Evolutionary conservation across 208 protist genomes (phyloP), one percentile per base, ranked within the genome.

Genomic region (Acanthamoeba royreba): DNA sequence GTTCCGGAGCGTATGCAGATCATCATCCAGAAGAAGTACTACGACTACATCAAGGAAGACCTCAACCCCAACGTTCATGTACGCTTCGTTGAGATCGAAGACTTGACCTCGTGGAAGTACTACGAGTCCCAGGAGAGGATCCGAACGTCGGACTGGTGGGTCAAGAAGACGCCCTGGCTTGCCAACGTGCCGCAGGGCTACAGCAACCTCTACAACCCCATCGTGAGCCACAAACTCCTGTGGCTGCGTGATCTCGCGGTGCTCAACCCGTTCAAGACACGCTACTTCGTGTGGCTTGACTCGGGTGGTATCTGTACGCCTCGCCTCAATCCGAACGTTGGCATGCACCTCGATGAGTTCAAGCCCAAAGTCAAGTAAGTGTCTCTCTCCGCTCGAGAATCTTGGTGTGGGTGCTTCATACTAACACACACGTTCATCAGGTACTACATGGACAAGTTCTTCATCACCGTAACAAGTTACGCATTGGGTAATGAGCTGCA

Each of bases 151-250:
- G 83, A 43, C 17, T 90, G 83, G 83, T 90, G 83, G 83, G 13
- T n/a, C 49, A 9, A 11, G 19, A 15, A 1, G 31, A 90, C 83
- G 35, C 49, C 83, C 4, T 90, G 83, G 83, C 83, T 90, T 7
- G 22, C 25, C 22, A 40, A 90, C 25, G 83, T 69, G 35, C 83
- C 83, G 11, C 83, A 90, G 55, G 83, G 83, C 47, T 90, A 90
- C 83, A 90, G 83, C 55, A 52, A 90, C 52, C 83, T 90, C 83
- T 90, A 90, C 55, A 90, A 90, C 40, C 83, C 83, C 0, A 90
- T 90, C 49, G 83, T 90, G 5, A 90, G 0, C 5, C 83, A 90
- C 49, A 90, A 90, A 52, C 4, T 90, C 22, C 49, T 90, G 33
- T 90, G 83, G 83, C 40, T 90, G 52, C 47, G 83, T 25, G 83